Base-by-base conservation (phyloP, 805 yeast genomes). In the Lipomyces spencermartinsiae region DNA sequence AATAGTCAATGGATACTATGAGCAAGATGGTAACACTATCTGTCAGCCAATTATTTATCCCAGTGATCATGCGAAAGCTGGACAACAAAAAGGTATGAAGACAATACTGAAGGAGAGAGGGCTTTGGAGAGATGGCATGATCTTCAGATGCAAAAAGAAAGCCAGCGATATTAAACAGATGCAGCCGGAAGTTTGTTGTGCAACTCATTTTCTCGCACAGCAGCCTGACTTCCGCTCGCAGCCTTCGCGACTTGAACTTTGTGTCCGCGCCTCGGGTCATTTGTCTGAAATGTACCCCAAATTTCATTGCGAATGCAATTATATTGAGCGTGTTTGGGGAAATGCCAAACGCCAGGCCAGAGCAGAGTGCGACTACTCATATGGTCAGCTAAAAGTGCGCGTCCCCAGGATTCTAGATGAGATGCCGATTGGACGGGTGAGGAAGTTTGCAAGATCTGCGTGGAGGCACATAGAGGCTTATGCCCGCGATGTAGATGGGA, bases 301-400 rank as follows among this genome's bases (percentile, higher is more conserved):
- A 12, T 51, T 51, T 51, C 55, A 51, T 25, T 6, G 55, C 55
- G 55, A 51, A 51, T 51, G 55, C 31, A 51, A 51, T 10, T 51
- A 8, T 51, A 51, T 51, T 51, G 55, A 51, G 31, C 55, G 55
- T 19, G 55, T 51, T 25, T 51, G 55, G 31, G 55, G 55, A 51
- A 7, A 51, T 51, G 55, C 55, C 31, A 4, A 51, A 51, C 25
- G 55, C 31, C 55, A 51, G 55, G 55, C 55, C 25, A 1, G 55
- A 51, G 55, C 55, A 25, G 55, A 51, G 55, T 51, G 55, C 55
- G 31, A 51, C 31, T 51, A 51, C 31, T 51, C 55, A 19, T 10
- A 22, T 25, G 29, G 25, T 25, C 14, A 19, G 25, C 8, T 51
- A 25, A 51, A 51, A 25, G 55, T 51, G 1, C 25, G 55, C 31